phyloP scores from a whole-genome alignment of 179 eudicot genomes.

The Spergularia azorica region DNA sequence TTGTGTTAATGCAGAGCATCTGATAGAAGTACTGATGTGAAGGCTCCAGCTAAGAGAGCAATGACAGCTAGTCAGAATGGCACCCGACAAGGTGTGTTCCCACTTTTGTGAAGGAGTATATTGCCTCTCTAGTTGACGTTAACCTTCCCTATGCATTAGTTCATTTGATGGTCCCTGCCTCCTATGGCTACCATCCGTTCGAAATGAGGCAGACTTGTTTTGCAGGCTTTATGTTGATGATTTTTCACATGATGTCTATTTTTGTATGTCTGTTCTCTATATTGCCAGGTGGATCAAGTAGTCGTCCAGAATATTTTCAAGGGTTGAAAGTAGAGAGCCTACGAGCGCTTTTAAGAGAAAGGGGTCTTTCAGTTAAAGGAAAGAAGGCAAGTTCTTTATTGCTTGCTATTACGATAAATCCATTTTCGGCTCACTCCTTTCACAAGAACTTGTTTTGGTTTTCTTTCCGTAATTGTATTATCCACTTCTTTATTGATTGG shows the following conservation, averaged over 20 bases:
- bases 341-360: constrained; percentile 69
- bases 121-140: not conserved
- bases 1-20: constrained; percentile 49
- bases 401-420: not conserved
- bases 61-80: constrained; percentile 43
- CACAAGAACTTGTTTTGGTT: not conserved
- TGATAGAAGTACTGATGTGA: constrained; percentile 58
- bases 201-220: not conserved
- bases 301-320: constrained; percentile 39
- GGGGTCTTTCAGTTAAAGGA: constrained; percentile 63
- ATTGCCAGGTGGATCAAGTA: constrained; percentile 49
- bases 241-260: not conserved
- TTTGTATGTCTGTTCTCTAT: constrained; percentile 2
- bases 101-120: not conserved
- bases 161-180: not conserved
- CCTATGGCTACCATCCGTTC: not conserved
- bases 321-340: constrained; percentile 71
- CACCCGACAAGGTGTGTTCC: constrained; percentile 49
- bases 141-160: not conserved
- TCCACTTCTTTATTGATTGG: not conserved
- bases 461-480: not conserved
- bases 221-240: not conserved
- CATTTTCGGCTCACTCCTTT: not conserved
- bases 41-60: constrained; percentile 63
- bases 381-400: constrained; percentile 58